Evolutionary conservation across 2,329 filamentous ascomycete genomes (phyloP).

Genomic region (Penicillium frequentans): DNA sequence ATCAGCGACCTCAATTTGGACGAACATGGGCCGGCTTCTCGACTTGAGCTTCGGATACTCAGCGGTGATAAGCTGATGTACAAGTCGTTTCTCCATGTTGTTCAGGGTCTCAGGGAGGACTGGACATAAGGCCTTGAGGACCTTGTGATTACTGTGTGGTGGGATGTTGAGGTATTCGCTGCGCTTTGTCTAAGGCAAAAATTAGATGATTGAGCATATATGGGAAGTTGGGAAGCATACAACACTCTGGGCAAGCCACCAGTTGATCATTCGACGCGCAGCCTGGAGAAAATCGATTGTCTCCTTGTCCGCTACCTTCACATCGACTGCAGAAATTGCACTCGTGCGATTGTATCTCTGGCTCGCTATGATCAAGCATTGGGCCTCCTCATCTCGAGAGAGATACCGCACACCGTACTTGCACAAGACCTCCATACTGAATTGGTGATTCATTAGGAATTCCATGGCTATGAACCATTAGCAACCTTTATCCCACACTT

Average conservation of each 20-base stretch:
- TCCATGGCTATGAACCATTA: conserved; percentile 50
- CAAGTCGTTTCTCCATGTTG: conserved; percentile 63
- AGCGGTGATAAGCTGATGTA: conserved; percentile 65
- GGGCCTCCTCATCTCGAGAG: conserved; percentile 58
- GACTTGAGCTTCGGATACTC: conserved; percentile 53
- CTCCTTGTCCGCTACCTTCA: conserved; percentile 54
- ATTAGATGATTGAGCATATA: neutral
- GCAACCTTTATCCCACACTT: neutral
- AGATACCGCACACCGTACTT: conserved; percentile 61
- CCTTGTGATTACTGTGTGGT: conserved; percentile 18
- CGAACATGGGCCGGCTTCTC: conserved; percentile 36
- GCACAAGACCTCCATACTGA: conserved; percentile 59
- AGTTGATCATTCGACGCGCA: conserved; percentile 46
- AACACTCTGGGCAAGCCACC: conserved; percentile 42
- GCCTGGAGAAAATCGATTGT: conserved; percentile 53
- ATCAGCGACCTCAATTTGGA: conserved; percentile 43
- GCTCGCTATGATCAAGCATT: conserved; percentile 46
- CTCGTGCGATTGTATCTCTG: conserved; percentile 40
- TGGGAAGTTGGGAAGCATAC: conserved; percentile 11
- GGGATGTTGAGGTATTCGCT: conserved; percentile 49
- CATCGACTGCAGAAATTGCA: conserved; percentile 40
- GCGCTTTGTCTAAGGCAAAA: conserved; percentile 7
- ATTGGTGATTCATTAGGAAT: conserved; percentile 61
- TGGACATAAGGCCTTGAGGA: neutral
- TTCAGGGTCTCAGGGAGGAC: conserved; percentile 43